Evolutionary conservation across 2,329 filamentous ascomycete genomes (phyloP), one percentile per base, ranked within the genome.

Genomic region (Didymella arachidicola): DNA sequence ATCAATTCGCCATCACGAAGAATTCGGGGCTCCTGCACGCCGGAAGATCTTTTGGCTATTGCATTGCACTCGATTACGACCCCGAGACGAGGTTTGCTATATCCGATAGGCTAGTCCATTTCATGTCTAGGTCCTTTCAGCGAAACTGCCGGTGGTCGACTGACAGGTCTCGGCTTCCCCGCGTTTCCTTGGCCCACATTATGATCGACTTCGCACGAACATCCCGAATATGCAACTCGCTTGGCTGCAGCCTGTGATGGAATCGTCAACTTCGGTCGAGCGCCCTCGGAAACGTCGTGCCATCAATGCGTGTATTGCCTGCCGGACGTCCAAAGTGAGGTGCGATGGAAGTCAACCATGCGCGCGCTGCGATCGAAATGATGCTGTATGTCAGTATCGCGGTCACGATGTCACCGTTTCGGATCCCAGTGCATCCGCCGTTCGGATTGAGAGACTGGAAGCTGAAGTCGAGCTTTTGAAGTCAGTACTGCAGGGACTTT

Each of bases 341-440:
- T 76, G 73, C 51, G 69, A 75, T 59, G 72, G 73, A 10, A 61
- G 64, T 8, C 66, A 64, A 7, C 73, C 73, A 7, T 76, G 73
- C 44, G 61, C 66, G 53, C 66, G 73, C n/a, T 76, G 72, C 57
- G 57, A 63, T 4, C 58, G 61, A n/a, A 73, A 72, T 32, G 57
- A 65, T 44, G 36, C 63, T 7, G 38, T 50, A 14, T 76, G 73
- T 30, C 61, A 67, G 46, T 75, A 73, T 38, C 44, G 38, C 34
- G 26, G 39, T 18, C 57, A 64, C 32, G 70, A 72, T 52, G 60
- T 58, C 3, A 65, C 63, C 18, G 11, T 16, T 14, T 69, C 70
- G 49, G 72, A 76, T 44, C 57, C 64, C 11, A 72, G 56, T n/a
- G n/a, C 7, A 8, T 43, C 41, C 27, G 53, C 61, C 1, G 16